A percentile compares a stretch with the other conserved stretches of the same genome.
These are phyloP conservation scores for Fusarium humuli DNA, from an alignment of 2,329 filamentous ascomycete species.

Conservation along the genomic window DNA sequence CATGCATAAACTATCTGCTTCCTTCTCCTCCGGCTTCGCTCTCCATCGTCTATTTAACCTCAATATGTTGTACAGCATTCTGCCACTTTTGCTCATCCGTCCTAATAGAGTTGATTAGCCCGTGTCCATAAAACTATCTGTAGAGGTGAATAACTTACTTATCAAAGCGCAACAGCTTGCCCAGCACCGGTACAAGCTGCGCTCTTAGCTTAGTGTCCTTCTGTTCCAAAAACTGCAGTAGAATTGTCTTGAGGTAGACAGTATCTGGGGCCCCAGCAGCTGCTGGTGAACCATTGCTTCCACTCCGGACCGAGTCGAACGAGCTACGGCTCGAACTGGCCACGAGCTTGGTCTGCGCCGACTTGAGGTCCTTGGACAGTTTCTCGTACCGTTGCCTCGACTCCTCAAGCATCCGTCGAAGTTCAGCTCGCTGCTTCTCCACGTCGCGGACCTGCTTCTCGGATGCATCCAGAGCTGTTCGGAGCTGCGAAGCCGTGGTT, in stretches of 20 bases:
- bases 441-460: conserved; percentile 86
- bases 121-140: background rate
- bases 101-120: conserved; percentile 46
- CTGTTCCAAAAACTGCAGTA: conserved; percentile 84
- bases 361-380: conserved; percentile 74
- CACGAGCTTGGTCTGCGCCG: conserved; percentile 61
- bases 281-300: conserved; percentile 46
- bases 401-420: conserved; percentile 82
- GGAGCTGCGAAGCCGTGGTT: conserved; percentile 79
- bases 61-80: conserved; percentile 73
- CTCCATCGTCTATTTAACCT: conserved; percentile 47
- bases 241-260: conserved; percentile 82
- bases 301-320: conserved; percentile 54
- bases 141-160: conserved; percentile 64
- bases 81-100: conserved; percentile 88
- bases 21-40: background rate
- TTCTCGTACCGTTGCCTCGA: conserved; percentile 82
- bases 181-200: conserved; percentile 81
- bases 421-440: conserved; percentile 82
- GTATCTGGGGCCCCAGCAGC: conserved; percentile 57
- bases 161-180: conserved; percentile 81
- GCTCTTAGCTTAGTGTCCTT: conserved; percentile 80
- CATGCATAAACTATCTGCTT: conserved; percentile 6
- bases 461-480: conserved; percentile 84
- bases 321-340: conserved; percentile 60